Evolutionary conservation across 192 early-diverging fungal species (phyloP).

Genomic region (Lobulomyces angularis): DNA sequence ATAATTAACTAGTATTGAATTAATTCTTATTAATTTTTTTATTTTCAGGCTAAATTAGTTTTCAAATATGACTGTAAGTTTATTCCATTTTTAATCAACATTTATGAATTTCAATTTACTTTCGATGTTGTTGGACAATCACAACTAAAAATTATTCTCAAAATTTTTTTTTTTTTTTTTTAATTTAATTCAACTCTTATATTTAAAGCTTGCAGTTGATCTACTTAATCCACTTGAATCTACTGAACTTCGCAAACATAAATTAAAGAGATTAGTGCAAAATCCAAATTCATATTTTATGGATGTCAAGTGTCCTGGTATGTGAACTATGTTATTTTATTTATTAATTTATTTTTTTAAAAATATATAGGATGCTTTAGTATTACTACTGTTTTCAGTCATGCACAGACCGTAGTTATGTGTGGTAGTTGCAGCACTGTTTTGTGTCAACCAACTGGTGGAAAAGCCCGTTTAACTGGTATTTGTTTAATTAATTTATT

Average conservation of each 20-base stretch:
- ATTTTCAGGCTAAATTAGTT: too few species aligned
- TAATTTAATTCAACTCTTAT: too few species aligned
- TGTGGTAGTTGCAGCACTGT: conserved; percentile 93
- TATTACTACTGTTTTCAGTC: conserved; percentile 98
- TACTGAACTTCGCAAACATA: conserved; percentile 70
- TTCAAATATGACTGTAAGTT: too few species aligned
- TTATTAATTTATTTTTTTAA: conserved; percentile 6
- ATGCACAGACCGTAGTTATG: conserved; percentile 96
- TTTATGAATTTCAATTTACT: too few species aligned
- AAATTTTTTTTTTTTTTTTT: too few species aligned
- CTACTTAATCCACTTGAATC: conserved; percentile 80
- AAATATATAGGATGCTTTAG: conserved; percentile 65
- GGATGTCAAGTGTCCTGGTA: conserved; percentile 92
- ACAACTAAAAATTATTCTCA: too few species aligned
- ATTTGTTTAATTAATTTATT: conserved; percentile 8
- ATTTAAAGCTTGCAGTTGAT: conserved; percentile 68
- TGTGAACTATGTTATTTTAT: not conserved
- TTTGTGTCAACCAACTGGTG: conserved; percentile 98
- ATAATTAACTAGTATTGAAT: too few species aligned
- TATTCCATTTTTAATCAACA: too few species aligned
- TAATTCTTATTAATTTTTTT: too few species aligned
- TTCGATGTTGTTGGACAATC: too few species aligned
- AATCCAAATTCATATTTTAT: conserved; percentile 97
- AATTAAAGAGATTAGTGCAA: conserved; percentile 94
- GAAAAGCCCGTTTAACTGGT: conserved; percentile 94